Evolutionary conservation across 2,329 filamentous ascomycete genomes (phyloP), one percentile per base, ranked within the genome.

Genomic region (Dactylellina leptospora): DNA sequence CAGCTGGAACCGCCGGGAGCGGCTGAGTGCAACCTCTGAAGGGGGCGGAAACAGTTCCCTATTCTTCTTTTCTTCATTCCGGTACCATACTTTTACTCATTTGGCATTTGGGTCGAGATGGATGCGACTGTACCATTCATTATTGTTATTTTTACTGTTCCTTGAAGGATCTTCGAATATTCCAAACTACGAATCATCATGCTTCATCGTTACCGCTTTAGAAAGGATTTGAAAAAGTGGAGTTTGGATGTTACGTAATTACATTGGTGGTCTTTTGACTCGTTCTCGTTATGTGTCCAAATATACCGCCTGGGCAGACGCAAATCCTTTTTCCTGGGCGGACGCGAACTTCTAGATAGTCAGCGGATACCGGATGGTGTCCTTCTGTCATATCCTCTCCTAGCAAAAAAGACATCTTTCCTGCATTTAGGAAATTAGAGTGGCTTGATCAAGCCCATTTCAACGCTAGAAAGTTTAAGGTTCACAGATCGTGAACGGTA

Each of bases 11-110:
- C 54, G 58, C 42, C 40, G 44, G 25, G 48, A 58, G 66, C 58
- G 66, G 66, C 64, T 70, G 64, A 70, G 53, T 55, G 54, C 54
- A 69, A 68, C 53, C 36, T 45, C 59, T 63, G 36, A 38, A 6
- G 47, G n/a, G 36, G 48, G 48, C 51, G 44, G 48, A 36, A 47
- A 40, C 38, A 30, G 28, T 33, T 36, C 20, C 16, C 36, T 56
- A n/a, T n/a, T n/a, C n/a, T n/a, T n/a, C n/a, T n/a, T n/a, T n/a
- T n/a, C 38, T 48, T 33, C 61, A 58, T 66, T 58, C 44, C 30
- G 3, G 20, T 28, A n/a, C n/a, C n/a, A n/a, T n/a, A n/a, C n/a
- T n/a, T n/a, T n/a, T 28, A 50, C 44, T 50, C 22, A 66, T 66
- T 66, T 55, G 30, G 51, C 33, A 42, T 51, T 30, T 50, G 50